phyloP scores from a whole-genome alignment of 1,284 basidiomycete species.

The Pyrrhoderma lamaoense region DNA sequence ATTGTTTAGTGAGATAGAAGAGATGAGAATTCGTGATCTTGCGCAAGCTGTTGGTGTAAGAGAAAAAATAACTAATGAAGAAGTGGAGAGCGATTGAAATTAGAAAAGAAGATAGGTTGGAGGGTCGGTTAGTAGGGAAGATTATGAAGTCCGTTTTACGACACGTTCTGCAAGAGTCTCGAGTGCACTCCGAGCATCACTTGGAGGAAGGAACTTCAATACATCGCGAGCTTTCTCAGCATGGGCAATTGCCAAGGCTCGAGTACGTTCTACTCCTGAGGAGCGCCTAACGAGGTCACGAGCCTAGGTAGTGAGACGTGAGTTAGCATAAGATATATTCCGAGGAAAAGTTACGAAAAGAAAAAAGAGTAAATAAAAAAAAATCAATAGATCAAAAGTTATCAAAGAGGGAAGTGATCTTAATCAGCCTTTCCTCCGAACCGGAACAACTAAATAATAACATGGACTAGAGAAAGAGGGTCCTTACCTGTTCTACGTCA shows the following conservation, averaged over 20 bases:
- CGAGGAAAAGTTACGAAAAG: too few species aligned
- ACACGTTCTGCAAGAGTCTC: conserved; percentile 58
- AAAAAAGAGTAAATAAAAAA: too few species aligned
- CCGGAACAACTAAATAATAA: conserved; percentile 13
- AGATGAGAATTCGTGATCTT: too few species aligned
- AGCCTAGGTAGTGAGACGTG: conserved; percentile 41
- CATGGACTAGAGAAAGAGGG: conserved; percentile 4
- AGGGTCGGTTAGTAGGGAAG: neutral
- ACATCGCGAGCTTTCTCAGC: conserved; percentile 71
- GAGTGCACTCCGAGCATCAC: conserved; percentile 72
- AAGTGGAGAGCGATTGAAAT: neutral
- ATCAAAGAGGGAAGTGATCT: too few species aligned
- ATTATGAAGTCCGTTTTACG: conserved; percentile 47
- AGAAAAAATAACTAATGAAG: too few species aligned
- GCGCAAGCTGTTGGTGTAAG: too few species aligned
- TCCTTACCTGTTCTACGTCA: conserved; percentile 75
- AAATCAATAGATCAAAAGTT: too few species aligned
- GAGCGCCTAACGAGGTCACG: conserved; percentile 67
- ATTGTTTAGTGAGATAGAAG: too few species aligned
- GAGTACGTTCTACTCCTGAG: conserved; percentile 75
- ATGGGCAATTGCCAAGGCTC: conserved; percentile 71
- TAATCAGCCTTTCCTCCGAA: too few species aligned
- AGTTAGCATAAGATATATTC: too few species aligned
- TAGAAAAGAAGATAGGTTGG: neutral
- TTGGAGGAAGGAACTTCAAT: conserved; percentile 71